These are phyloP conservation scores for Cercophora scortea DNA, from an alignment of 495 filamentous ascomycete species.

Conservation along the genomic window DNA sequence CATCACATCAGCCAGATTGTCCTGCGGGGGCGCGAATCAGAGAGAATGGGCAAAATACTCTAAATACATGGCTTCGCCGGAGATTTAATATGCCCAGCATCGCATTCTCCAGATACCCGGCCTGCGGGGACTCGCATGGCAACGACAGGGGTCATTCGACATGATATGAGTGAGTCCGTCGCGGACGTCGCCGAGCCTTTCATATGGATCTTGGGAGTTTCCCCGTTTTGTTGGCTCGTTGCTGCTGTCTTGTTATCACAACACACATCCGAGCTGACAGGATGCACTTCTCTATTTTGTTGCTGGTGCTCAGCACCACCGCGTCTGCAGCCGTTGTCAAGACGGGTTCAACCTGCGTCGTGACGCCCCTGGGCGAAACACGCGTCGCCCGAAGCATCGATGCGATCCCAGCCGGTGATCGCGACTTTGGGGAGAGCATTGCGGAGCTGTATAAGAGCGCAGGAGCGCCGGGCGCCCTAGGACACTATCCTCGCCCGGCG, in stretches of 20 bases:
- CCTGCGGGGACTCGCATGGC: background rate
- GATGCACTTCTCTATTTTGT: background rate
- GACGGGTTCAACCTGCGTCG: slow-evolving; percentile 29
- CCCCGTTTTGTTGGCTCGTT: too few species aligned
- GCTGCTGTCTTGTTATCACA: too few species aligned
- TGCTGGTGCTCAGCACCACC: slow-evolving; percentile 4
- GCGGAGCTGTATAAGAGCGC: background rate
- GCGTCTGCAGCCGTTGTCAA: slow-evolving; percentile 22
- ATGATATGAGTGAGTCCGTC: too few species aligned
- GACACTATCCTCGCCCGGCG: slow-evolving; percentile 8
- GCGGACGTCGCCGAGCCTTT: too few species aligned
- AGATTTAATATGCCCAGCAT: background rate
- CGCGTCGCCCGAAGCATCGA: slow-evolving; percentile 8
- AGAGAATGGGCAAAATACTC: background rate
- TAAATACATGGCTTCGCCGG: background rate
- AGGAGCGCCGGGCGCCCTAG: slow-evolving; percentile 4
- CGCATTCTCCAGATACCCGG: background rate
- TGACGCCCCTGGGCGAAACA: slow-evolving; percentile 18
- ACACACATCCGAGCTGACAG: background rate
- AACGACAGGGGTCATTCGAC: background rate
- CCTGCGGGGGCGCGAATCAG: background rate
- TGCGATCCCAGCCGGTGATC: slow-evolving; percentile 8
- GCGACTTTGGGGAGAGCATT: slow-evolving; percentile 3
- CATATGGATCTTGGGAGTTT: too few species aligned
- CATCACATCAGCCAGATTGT: slow-evolving; percentile 6